A percentile compares a stretch with the other conserved stretches of the same genome.
phyloP scores from a whole-genome alignment of 768 basidiomycete species.

The Tephrocybe sp. region DNA sequence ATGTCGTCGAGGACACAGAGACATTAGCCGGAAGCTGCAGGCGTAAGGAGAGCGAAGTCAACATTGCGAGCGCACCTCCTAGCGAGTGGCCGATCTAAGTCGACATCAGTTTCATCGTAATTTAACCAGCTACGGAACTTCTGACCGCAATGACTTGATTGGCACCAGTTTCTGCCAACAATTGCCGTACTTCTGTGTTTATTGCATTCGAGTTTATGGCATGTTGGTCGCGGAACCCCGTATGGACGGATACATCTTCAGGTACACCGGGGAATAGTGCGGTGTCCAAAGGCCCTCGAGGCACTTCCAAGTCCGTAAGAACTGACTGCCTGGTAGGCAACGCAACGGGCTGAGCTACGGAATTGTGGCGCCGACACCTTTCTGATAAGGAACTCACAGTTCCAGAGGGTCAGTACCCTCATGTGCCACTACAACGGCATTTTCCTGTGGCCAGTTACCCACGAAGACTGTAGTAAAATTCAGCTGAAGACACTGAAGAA shows the following conservation, averaged over 20 bases:
- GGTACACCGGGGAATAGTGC: conserved; percentile 51
- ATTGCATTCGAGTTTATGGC: conserved; percentile 35
- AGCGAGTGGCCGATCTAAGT: conserved; percentile 38
- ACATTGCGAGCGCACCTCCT: conserved; percentile 42
- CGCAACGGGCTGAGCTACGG: neutral
- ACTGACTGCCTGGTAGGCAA: conserved; percentile 35
- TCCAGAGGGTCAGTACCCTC: conserved; percentile 51
- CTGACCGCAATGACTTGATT: conserved; percentile 16
- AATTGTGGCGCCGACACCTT: neutral
- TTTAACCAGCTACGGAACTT: neutral
- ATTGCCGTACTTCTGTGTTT: conserved; percentile 38
- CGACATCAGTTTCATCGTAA: neutral
- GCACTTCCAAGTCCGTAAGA: conserved; percentile 45
- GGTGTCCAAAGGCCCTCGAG: conserved; percentile 36
- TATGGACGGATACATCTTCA: conserved; percentile 41
- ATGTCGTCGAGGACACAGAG: conserved; percentile 33
- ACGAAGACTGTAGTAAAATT: conserved; percentile 37
- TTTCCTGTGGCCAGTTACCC: conserved; percentile 45
- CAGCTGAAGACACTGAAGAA: neutral
- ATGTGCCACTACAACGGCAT: conserved; percentile 49
- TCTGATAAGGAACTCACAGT: conserved; percentile 32
- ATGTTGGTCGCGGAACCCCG: conserved; percentile 51
- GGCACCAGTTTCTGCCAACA: conserved; percentile 32
- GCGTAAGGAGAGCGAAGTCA: conserved; percentile 37
- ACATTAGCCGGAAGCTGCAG: conserved; percentile 34